Percentiles rank a stretch among this genome's conserved stretches.
These are phyloP conservation scores for Ascochyta koolunga DNA, from an alignment of 2,329 filamentous ascomycete species.

Conservation along the genomic window DNA sequence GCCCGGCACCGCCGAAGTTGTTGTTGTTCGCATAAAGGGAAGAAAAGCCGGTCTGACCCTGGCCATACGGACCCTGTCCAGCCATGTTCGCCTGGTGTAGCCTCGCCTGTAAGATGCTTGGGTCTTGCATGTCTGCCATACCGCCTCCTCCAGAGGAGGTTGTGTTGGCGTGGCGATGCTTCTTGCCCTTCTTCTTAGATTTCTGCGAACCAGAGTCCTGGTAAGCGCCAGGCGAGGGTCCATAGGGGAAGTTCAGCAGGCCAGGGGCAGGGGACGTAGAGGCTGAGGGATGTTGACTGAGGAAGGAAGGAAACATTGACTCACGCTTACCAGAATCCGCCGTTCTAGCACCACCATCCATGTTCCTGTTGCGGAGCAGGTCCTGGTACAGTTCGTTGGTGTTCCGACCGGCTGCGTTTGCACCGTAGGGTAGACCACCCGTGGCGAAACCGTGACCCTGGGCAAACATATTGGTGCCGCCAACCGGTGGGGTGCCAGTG, in stretches of 20 bases:
- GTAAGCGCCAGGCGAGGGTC: constrained; percentile 81
- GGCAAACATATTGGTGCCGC: constrained; percentile 81
- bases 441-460: constrained; percentile 85
- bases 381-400: constrained; percentile 76
- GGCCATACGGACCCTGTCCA: constrained; percentile 88
- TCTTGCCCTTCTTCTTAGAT: constrained; percentile 99
- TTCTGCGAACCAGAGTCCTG: constrained; percentile 88
- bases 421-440: constrained; percentile 66
- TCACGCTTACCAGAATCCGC: constrained; percentile 96
- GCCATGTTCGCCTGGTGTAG: constrained; percentile 85
- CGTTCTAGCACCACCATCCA: constrained; percentile 70
- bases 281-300: constrained; percentile 82
- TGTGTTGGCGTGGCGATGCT: constrained; percentile 99
- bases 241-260: constrained; percentile 91
- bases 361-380: constrained; percentile 71
- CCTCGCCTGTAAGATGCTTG: constrained; percentile 98
- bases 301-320: constrained; percentile 93
- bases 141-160: constrained; percentile 99
- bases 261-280: constrained; percentile 88
- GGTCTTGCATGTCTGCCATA: constrained; percentile 99
- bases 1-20: constrained; percentile 50
- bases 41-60: constrained; percentile 92
- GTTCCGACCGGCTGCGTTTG: constrained; percentile 71
- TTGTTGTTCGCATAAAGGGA: constrained; percentile 73
- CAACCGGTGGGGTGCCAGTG: constrained; percentile 87